Evolutionary conservation across 257 asterid species (phyloP), one percentile per base, ranked within the genome.

Genomic region (Capsicum rhomboideum): DNA sequence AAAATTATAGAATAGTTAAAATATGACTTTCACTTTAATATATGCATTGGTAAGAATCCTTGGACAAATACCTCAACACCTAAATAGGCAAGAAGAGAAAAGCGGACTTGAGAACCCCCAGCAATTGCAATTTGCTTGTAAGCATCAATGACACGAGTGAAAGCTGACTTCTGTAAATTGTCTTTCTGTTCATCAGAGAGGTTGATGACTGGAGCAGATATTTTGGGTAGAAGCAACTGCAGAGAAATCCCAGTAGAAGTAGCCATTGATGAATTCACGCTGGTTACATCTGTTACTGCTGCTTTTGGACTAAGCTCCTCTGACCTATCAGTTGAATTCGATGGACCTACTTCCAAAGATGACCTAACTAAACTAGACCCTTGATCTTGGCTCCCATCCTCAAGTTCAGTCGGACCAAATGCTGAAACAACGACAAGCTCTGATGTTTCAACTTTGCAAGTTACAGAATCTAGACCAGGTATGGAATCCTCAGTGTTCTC

Each of bases 221-320:
- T 92, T 91, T 92, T 95, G 79, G 99, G 99, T 82, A 97, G 94
- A 85, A 90, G 86, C 93, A 97, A 87, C 82, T 90, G 97, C 31
- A 87, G 77, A 10, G 88, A 49, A 71, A 82, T 78, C 59, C 85
- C 91, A 85, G 88, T 84, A 74, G 99, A 92, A 84, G 94, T 90
- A 88, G 95, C 91, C 56, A 89, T 91, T 54, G 95, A 89, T 83
- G 93, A 88, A 88, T 75, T 91, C 84, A 89, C 80, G 87, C 92
- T 90, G 91, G 86, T 88, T 59, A 87, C 86, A 64, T 96, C 99
- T 26, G 89, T 82, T 74, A 79, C 85, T 74, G 94, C 90, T 82
- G 91, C 90, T 90, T 93, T 93, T 78, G 98, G 95, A 89, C 98
- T 94, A 89, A 94, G 97, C 90, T 97, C 98, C 90, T 97, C 99